Percentiles rank a stretch among this genome's conserved stretches.
These are phyloP conservation scores for Terfezia boudieri DNA, from an alignment of 495 filamentous ascomycete species.

Conservation along the genomic window DNA sequence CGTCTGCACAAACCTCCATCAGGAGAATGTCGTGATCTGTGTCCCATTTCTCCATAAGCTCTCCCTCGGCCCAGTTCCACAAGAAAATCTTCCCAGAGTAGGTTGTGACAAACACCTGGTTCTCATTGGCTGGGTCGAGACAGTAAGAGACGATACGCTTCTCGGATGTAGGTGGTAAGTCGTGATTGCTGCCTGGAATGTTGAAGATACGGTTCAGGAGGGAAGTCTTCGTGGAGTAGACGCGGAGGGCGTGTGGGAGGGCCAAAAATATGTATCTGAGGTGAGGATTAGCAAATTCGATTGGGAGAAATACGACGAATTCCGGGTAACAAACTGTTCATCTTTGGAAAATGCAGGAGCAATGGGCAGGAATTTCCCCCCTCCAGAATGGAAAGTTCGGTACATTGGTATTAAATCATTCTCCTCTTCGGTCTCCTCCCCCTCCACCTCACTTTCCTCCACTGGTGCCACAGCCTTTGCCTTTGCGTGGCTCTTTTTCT, in stretches of 20 bases:
- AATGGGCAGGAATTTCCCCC: slow-evolving; percentile 44
- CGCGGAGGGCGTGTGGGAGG: slow-evolving; percentile 39
- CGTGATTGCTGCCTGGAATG: slow-evolving; percentile 15
- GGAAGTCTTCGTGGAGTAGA: slow-evolving; percentile 64
- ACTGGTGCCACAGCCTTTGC: too few relatives aligned
- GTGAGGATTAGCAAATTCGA: slow-evolving; percentile 15
- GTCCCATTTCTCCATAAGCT: slow-evolving; percentile 28
- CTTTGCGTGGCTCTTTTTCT: too few relatives aligned
- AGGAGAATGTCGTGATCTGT: slow-evolving; percentile 19
- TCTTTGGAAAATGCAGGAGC: slow-evolving; percentile 61
- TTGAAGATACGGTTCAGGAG: slow-evolving; percentile 44
- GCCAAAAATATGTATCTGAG: slow-evolving; percentile 47
- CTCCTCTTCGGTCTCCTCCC: too few relatives aligned
- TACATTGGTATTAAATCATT: background rate
- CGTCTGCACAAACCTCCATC: slow-evolving; percentile 17
- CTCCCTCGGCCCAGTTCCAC: slow-evolving; percentile 54
- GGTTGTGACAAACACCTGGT: slow-evolving; percentile 48
- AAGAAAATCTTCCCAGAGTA: slow-evolving; percentile 39
- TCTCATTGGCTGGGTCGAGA: slow-evolving; percentile 34
- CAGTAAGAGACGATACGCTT: slow-evolving; percentile 30
- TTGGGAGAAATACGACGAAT: background rate
- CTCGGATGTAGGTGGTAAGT: slow-evolving; percentile 1
- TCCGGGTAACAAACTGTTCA: slow-evolving; percentile 41
- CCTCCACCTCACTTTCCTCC: too few relatives aligned
- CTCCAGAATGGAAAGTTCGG: slow-evolving; percentile 25